These are phyloP conservation scores for Eutrema salsugineum DNA, from an alignment of 441 rosid species.

Conservation along the genomic window DNA sequence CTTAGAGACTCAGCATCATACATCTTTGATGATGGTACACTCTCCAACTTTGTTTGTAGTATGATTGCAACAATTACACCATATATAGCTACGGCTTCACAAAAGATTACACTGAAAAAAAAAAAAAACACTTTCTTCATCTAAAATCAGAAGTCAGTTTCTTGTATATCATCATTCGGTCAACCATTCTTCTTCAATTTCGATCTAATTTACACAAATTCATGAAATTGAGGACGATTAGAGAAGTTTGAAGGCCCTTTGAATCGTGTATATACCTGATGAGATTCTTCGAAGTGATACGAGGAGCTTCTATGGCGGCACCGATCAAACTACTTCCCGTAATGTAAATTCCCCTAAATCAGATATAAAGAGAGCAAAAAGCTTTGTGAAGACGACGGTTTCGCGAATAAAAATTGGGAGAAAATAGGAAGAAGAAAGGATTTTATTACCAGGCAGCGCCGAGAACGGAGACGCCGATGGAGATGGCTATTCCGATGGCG, in stretches of 20 bases:
- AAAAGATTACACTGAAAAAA: conserved; percentile 52
- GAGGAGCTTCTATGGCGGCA: conserved; percentile 90
- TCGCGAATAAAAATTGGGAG: neutral
- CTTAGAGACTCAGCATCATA: conserved; percentile 8
- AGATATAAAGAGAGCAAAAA: neutral
- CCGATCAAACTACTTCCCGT: conserved; percentile 95
- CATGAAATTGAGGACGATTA: neutral
- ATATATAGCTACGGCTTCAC: conserved; percentile 97
- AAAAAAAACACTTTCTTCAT: neutral
- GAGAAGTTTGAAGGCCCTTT: neutral
- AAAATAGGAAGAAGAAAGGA: neutral
- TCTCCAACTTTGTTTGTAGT: conserved; percentile 88
- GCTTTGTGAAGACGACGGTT: neutral
- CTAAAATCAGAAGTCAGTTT: neutral
- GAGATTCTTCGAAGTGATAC: conserved; percentile 90
- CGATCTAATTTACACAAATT: neutral
- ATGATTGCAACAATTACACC: conserved; percentile 96
- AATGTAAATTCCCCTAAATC: conserved; percentile 79
- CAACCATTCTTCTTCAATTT: neutral
- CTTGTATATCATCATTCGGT: neutral
- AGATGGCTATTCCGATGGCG: conserved; percentile 81
- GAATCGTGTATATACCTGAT: conserved; percentile 47
- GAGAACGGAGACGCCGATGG: conserved; percentile 93
- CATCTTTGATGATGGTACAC: conserved; percentile 40
- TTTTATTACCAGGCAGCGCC: conserved; percentile 83